phyloP scores from a whole-genome alignment of 768 basidiomycete genomes.

The Lyophyllum semitale region DNA sequence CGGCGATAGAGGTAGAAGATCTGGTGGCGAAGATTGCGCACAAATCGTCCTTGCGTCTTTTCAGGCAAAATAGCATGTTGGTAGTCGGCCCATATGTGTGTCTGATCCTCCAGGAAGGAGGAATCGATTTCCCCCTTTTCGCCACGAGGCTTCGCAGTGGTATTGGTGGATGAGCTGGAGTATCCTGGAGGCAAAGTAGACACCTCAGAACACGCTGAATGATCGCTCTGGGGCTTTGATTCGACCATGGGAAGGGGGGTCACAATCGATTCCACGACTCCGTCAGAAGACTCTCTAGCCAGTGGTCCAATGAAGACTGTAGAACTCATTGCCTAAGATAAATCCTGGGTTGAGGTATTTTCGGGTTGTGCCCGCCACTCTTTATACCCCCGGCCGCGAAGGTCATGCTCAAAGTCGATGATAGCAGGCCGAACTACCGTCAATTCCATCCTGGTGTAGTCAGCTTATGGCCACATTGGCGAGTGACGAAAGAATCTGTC shows the following conservation, averaged over 20 bases:
- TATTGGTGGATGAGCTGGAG: background rate
- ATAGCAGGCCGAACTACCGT: constrained; percentile 1
- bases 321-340: background rate
- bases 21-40: constrained; percentile 58
- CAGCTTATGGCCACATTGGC: background rate
- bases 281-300: constrained; percentile 23
- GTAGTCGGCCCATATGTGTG: constrained; percentile 51
- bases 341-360: background rate
- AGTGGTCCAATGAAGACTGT: constrained; percentile 31
- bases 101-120: constrained; percentile 28
- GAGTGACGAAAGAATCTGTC: background rate
- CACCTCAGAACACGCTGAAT: constrained; percentile 6
- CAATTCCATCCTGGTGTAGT: background rate
- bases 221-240: background rate
- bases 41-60: constrained; percentile 45
- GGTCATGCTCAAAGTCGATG: background rate
- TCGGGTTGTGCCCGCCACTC: background rate
- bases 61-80: constrained; percentile 48
- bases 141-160: background rate
- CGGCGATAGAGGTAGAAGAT: too few relatives aligned
- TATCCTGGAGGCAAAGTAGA: background rate
- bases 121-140: constrained; percentile 12
- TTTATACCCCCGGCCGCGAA: background rate
- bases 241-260: background rate
- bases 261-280: background rate